These are phyloP conservation scores for Pueraria montana DNA, from an alignment of 306 rosid genomes.

Conservation along the genomic window DNA sequence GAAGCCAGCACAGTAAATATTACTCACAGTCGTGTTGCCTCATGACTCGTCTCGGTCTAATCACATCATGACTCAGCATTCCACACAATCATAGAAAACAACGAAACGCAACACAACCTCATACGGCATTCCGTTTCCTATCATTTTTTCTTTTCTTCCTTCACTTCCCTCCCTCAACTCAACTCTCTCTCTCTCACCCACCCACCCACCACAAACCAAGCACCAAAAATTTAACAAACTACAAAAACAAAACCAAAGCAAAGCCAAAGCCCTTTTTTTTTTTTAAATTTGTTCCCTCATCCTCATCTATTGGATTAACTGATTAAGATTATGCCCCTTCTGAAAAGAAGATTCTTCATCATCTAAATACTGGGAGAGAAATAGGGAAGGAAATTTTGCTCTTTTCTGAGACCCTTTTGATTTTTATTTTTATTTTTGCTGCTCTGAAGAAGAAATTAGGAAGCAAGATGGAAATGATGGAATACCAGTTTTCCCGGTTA, in stretches of 20 bases:
- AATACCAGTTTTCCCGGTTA: constrained; percentile 73
- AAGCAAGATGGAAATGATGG: constrained; percentile 69
- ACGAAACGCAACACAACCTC: constrained; percentile 41
- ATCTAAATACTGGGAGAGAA: background rate
- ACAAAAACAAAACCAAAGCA: background rate
- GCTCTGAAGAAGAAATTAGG: constrained; percentile 3
- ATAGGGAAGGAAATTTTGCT: background rate
- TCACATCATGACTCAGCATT: constrained; percentile 40
- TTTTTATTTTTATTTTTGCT: background rate
- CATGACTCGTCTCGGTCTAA: constrained; percentile 3
- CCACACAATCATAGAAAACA: constrained; percentile 27
- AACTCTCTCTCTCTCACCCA: constrained; percentile 24
- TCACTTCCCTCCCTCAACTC: background rate
- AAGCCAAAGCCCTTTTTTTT: background rate
- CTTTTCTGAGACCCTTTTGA: constrained; percentile 16
- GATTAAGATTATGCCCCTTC: background rate
- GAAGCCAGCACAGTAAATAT: background rate
- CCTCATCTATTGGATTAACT: constrained; percentile 3
- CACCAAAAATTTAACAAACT: background rate
- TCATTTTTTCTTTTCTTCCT: background rate
- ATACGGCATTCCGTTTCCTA: constrained; percentile 3
- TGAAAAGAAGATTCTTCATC: background rate
- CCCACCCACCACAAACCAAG: constrained; percentile 1
- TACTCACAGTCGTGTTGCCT: background rate
- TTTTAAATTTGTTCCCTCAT: background rate